phyloP scores from a whole-genome alignment of 495 filamentous ascomycete genomes.

The Recurvomyces mirabilis region DNA sequence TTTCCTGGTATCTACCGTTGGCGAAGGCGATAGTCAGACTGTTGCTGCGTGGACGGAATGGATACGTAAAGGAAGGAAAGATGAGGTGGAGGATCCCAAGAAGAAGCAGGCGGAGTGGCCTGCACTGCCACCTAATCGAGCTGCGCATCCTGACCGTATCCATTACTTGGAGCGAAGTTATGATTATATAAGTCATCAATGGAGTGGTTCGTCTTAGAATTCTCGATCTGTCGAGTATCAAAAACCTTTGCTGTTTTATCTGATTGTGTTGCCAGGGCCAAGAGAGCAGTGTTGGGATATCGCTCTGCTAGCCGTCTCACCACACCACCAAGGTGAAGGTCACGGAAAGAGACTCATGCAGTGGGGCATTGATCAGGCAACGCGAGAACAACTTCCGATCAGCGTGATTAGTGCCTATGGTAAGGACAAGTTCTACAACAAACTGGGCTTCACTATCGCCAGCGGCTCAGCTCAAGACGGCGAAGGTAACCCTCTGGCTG shows the following conservation, averaged over 20 bases:
- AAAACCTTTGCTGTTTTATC: neutral
- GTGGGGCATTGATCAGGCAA: neutral
- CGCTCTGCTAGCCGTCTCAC: neutral
- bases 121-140: slow-evolving; percentile 1
- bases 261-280: neutral
- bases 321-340: neutral
- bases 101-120: neutral
- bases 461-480: neutral
- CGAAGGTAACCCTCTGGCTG: neutral
- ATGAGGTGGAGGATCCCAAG: too few species aligned
- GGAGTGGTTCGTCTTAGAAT: neutral
- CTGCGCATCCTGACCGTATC: neutral
- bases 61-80: neutral
- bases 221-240: neutral
- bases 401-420: neutral
- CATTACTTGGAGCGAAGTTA: neutral
- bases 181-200: slow-evolving; percentile 1
- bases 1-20: neutral
- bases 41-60: slow-evolving; percentile 1
- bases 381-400: neutral
- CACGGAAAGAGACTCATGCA: neutral
- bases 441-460: neutral
- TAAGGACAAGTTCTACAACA: neutral
- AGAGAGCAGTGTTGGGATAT: slow-evolving; percentile 3
- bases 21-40: neutral